These are phyloP conservation scores for Trypanosoma brucei DNA, from an alignment of 208 protist genomes.

Conservation along the genomic window DNA sequence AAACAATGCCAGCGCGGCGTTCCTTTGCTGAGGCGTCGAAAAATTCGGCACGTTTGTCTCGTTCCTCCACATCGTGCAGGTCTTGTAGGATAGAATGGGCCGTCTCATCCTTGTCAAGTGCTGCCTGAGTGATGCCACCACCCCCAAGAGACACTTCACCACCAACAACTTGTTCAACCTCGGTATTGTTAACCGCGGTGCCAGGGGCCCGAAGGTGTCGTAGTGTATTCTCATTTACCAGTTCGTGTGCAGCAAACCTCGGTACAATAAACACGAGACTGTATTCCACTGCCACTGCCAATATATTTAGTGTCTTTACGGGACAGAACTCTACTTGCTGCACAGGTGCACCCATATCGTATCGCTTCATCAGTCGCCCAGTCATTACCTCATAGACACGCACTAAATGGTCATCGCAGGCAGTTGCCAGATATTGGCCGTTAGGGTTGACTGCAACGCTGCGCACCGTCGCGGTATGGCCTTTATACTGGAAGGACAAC, in stretches of 20 bases:
- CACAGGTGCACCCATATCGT: conserved; percentile 84
- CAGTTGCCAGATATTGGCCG: conserved; percentile 97
- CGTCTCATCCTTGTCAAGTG: conserved; percentile 74
- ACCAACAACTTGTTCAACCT: conserved; percentile 20
- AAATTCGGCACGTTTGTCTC: conserved; percentile 88
- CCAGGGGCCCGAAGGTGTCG: conserved; percentile 77
- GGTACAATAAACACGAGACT: conserved; percentile 88
- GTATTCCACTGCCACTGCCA: conserved; percentile 87
- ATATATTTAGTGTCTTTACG: conserved; percentile 78
- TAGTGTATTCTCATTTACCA: conserved; percentile 87
- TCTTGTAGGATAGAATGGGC: conserved; percentile 65
- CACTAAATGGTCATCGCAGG: conserved; percentile 95
- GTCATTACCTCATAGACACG: conserved; percentile 97
- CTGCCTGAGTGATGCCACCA: conserved; percentile 73
- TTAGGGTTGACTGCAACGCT: conserved; percentile 93
- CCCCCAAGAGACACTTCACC: conserved; percentile 65
- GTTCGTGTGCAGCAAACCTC: conserved; percentile 68
- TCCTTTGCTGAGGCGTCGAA: conserved; percentile 68
- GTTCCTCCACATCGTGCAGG: conserved; percentile 82
- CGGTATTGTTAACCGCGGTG: conserved; percentile 14
- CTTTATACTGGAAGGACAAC: conserved; percentile 94
- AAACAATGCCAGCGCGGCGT: conserved; percentile 75
- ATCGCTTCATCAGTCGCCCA: conserved; percentile 92
- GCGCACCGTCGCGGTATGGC: conserved; percentile 93
- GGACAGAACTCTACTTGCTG: conserved; percentile 95